Base-by-base conservation (phyloP, 2,329 filamentous ascomycete species). In the Sphaerulina vaccinii region DNA sequence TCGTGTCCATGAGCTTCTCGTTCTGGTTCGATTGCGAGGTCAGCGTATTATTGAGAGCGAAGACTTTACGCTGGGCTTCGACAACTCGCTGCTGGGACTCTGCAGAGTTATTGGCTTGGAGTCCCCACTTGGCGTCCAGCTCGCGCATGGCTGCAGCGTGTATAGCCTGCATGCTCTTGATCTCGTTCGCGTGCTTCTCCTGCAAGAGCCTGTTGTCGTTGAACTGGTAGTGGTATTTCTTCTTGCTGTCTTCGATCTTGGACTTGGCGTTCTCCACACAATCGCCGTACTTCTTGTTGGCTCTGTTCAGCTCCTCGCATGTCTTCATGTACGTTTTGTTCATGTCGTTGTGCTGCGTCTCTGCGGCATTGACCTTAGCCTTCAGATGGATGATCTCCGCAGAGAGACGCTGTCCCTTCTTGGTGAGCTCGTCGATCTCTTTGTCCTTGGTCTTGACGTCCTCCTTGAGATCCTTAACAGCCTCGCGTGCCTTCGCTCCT, bases 391-490 rank as follows among this genome's bases (percentile, higher is more conserved):
- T 35, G 19, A 50, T 22, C 21, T 44, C 13, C 8, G 32, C 16
- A 27, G 42, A 5, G 2, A 29, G 27, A 13, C 7, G 27, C 7
- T 29, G 27, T 3, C 2, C n/a, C 9, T 3, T 2, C 9, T 8
- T 4, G 27, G 27, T 29, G 27, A 29, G 27, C 3, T 29, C 22
- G 16, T 9, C 35, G 5, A 50, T 21, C 3, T 32, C 39, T 10
- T 5, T 6, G 7, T 43, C 21, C 42, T 56, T 55, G 3, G 49
- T 52, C 43, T 54, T 56, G 32, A 61, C 10, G 2, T 49, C 49
- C 1, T 39, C 27, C 19, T 51, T 33, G n/a, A 24, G 45, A 2
- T 56, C 50, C 33, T 49, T 54, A 5, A 54, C 16, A 9, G 32
- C 23, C 18, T 55, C 39, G 5, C 51, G 42, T 8, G 56, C 49